Evolutionary conservation across 2,329 filamentous ascomycete genomes (phyloP), one percentile per base, ranked within the genome.

Genomic region (Colletotrichum lini): DNA sequence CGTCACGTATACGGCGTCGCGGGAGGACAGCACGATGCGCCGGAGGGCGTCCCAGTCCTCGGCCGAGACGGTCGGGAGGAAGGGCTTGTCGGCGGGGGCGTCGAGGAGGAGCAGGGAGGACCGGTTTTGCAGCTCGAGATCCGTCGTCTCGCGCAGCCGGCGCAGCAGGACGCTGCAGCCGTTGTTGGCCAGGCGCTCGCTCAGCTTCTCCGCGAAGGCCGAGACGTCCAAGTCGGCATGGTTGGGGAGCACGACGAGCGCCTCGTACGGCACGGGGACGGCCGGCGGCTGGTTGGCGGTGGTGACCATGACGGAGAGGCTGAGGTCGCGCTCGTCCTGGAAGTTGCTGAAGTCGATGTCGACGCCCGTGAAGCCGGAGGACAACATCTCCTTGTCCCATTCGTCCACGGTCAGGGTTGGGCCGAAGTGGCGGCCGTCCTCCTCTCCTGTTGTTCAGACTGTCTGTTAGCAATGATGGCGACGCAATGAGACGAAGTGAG

Each of bases 1-100:
- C 1, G 72, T 74, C 21, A 73, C 47, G 67, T 71, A 74, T 18
- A 74, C 67, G 0, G 64, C 65, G 6, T 71, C 70, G 4, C 67
- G 50, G 3, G 72, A 67, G 21, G 64, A 38, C 6, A 70, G 56
- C 5, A 70, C 56, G 15, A 70, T 56, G 15, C 56, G 67, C 16
- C 67, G 67, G 3, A 70, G 30, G 26, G 53, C 61, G 30, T 66
- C 62, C 67, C 67, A 70, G 18, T 70, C 56, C 18, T 56, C 62
- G n/a, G 60, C 56, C n/a, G 54, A 56, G 8, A 70, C 54, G 2
- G n/a, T 59, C 4, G 62, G 40, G 15, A 70, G 62, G 13, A 61
- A 66, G 47, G 65, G 65, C 67, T 70, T 70, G 23, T 54, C 62
- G 38, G n/a, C 2, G 8, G 30, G 30, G 30, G 8, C 30, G 30